Conservation (phyloP, 768 basidiomycete genomes). For the Termitomyces eurrhizus region DNA sequence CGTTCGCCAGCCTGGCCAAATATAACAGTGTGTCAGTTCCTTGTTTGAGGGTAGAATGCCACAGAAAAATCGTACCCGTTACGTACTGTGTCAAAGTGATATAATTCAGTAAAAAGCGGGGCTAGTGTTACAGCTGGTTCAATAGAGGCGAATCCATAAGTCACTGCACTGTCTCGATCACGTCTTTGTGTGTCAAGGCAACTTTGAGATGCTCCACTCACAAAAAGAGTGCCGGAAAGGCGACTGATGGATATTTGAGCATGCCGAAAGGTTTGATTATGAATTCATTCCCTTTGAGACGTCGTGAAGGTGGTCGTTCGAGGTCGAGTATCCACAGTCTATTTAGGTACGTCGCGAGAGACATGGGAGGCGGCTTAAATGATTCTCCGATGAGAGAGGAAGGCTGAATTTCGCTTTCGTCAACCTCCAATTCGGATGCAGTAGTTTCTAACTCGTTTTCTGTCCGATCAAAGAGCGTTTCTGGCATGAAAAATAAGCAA, state of each 20-base stretch:
- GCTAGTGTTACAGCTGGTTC: slow-evolving; percentile 37
- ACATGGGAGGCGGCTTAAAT: slow-evolving; percentile 26
- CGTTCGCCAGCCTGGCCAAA: slow-evolving; percentile 29
- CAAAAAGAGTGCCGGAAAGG: slow-evolving; percentile 34
- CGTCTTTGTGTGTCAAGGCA: neutral
- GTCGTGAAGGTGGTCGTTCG: slow-evolving; percentile 24
- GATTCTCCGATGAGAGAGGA: slow-evolving; percentile 12
- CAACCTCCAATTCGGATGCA: slow-evolving; percentile 1
- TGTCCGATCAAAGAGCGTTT: slow-evolving; percentile 35
- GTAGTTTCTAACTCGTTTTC: slow-evolving; percentile 10
- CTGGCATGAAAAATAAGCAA: slow-evolving; percentile 35
- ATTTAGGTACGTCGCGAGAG: slow-evolving; percentile 20
- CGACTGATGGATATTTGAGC: slow-evolving; percentile 37
- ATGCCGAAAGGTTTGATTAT: slow-evolving; percentile 32
- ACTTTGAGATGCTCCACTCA: slow-evolving; percentile 14
- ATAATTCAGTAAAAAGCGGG: slow-evolving; percentile 32
- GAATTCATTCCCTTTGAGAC: slow-evolving; percentile 24
- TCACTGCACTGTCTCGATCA: slow-evolving; percentile 24
- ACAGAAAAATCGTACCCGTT: slow-evolving; percentile 25
- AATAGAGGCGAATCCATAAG: slow-evolving; percentile 36
- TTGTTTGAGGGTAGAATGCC: neutral
- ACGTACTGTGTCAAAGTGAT: slow-evolving; percentile 33
- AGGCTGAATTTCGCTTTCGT: slow-evolving; percentile 14
- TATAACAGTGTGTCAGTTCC: neutral
- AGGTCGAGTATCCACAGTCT: slow-evolving; percentile 29